phyloP scores from a whole-genome alignment of 129 eudicot genomes.

The Sambucus nigra region DNA sequence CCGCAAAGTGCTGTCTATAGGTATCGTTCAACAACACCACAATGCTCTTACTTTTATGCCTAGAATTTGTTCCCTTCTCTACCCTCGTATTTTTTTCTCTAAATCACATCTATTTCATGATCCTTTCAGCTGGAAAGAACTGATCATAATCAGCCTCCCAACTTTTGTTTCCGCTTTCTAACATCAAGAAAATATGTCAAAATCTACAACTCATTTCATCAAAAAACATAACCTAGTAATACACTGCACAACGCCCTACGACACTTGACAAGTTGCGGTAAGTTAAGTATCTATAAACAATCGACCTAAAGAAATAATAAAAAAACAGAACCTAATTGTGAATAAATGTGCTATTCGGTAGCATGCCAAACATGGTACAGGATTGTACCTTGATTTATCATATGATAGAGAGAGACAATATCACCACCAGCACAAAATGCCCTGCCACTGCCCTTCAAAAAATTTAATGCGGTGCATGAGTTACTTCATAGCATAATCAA shows the following conservation, averaged over 20 bases:
- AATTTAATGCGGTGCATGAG: conserved; percentile 5
- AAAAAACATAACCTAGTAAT: neutral
- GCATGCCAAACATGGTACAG: too few relatives aligned
- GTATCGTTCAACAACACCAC: too few relatives aligned
- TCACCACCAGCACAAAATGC: conserved; percentile 86
- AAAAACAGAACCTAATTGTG: neutral
- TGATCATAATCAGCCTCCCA: too few relatives aligned
- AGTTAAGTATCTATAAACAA: neutral
- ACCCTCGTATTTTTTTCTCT: neutral
- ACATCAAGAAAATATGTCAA: too few relatives aligned
- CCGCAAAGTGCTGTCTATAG: too few relatives aligned
- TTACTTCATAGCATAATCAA: conserved; percentile 7
- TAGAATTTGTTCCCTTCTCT: neutral
- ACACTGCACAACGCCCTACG: neutral
- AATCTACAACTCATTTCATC: neutral
- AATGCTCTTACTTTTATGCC: too few relatives aligned
- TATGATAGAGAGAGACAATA: conserved; percentile 42
- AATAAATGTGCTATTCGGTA: neutral
- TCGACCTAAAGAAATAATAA: neutral
- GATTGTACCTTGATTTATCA: conserved; percentile 36
- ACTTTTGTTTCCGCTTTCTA: too few relatives aligned
- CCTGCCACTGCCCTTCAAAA: conserved; percentile 73
- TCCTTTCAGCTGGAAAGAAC: neutral
- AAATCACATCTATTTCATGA: neutral
- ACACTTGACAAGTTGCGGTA: neutral